Percentiles rank a stretch among this genome's conserved stretches.
These are phyloP conservation scores for Leucaena leucocephala DNA, from an alignment of 306 rosid species.

Conservation along the genomic window DNA sequence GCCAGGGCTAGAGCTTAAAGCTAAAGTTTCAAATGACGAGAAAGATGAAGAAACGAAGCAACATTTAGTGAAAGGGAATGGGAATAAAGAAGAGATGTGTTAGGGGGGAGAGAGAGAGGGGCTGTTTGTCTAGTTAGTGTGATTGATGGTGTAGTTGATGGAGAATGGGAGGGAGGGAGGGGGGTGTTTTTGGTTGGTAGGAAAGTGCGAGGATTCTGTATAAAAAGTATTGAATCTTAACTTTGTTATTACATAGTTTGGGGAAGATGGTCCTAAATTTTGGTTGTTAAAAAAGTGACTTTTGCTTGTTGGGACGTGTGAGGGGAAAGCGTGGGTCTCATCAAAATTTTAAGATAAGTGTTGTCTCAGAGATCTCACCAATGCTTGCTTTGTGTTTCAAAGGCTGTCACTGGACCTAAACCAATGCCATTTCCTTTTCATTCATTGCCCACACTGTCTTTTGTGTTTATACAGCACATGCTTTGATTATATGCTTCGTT, in stretches of 20 bases:
- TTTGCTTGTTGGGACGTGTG: not conserved
- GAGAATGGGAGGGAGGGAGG: not conserved
- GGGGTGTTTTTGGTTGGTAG: not conserved
- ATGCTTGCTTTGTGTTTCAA: not conserved
- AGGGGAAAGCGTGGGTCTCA: not conserved
- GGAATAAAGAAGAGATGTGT: constrained; percentile 36
- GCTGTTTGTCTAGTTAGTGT: not conserved
- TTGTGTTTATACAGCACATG: not conserved
- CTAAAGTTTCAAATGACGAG: not conserved
- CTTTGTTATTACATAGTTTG: not conserved
- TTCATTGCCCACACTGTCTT: not conserved
- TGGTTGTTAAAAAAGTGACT: not conserved
- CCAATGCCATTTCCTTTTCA: not conserved
- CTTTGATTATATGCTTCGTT: not conserved
- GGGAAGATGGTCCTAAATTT: not conserved
- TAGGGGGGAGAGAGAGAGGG: constrained; percentile 14
- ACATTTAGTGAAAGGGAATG: constrained; percentile 50
- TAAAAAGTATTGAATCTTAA: not conserved
- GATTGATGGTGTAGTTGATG: not conserved
- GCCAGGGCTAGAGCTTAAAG: constrained; percentile 8
- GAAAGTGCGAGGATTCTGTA: not conserved
- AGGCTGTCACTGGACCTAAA: not conserved
- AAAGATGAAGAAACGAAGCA: constrained; percentile 53
- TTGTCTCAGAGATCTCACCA: not conserved
- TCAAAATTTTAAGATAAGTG: not conserved